These are phyloP conservation scores for Lactifluus volemus DNA, from an alignment of 768 basidiomycete genomes.

Conservation along the genomic window DNA sequence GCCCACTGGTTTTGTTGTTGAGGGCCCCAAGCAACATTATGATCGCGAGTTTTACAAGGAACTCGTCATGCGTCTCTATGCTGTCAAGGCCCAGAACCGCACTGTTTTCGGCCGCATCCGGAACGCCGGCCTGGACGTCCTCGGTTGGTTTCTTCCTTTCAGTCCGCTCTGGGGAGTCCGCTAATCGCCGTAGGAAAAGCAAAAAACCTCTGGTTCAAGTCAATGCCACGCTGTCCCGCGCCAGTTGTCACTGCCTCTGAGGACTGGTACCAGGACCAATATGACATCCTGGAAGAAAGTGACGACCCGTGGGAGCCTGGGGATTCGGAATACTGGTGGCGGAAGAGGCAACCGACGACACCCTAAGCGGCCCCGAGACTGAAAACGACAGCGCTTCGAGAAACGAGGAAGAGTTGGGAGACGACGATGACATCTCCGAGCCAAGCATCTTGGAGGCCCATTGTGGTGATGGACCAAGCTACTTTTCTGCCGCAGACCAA, in stretches of 20 bases:
- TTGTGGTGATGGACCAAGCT: background rate
- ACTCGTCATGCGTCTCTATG: background rate
- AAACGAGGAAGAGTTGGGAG: background rate
- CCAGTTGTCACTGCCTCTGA: background rate
- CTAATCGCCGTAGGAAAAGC: background rate
- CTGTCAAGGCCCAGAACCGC: background rate
- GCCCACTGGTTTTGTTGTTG: too few species aligned
- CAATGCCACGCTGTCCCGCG: background rate
- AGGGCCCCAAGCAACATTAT: background rate
- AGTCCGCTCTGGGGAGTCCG: too few species aligned
- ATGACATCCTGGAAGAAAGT: slow-evolving; percentile 1
- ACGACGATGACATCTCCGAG: background rate
- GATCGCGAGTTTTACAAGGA: background rate
- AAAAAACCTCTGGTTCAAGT: background rate
- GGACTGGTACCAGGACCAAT: background rate
- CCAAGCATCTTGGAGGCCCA: background rate
- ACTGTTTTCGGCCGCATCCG: background rate
- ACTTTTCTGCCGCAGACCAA: background rate
- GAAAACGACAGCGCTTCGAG: background rate
- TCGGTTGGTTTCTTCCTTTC: background rate
- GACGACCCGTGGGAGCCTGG: background rate
- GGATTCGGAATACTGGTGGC: background rate
- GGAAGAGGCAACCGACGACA: background rate
- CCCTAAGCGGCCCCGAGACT: background rate
- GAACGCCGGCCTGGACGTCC: background rate